phyloP scores from a whole-genome alignment of 1,284 basidiomycete genomes.

The Mycena sp. region DNA sequence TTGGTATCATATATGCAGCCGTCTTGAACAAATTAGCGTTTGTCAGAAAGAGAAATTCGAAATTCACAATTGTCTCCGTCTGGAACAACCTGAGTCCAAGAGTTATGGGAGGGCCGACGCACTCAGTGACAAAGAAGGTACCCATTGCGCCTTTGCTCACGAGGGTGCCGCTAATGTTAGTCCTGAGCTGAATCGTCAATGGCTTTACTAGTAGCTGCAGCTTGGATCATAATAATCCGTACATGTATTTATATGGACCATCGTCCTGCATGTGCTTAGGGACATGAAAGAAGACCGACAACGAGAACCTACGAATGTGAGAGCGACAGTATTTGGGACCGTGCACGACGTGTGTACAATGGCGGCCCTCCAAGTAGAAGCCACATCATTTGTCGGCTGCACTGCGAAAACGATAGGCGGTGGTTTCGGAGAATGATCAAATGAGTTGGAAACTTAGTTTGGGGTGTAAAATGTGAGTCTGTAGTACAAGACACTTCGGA shows the following conservation, averaged over 20 bases:
- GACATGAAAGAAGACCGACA: background rate
- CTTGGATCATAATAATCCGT: conserved; percentile 13
- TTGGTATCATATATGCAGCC: conserved; percentile 60
- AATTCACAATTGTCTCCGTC: conserved; percentile 50
- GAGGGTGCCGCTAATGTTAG: conserved; percentile 32
- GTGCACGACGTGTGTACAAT: conserved; percentile 28
- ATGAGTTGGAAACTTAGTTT: no score
- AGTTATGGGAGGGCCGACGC: background rate
- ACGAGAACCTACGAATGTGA: conserved; percentile 35
- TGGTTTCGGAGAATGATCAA: no score
- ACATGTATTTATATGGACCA: conserved; percentile 33
- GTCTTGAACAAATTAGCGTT: background rate
- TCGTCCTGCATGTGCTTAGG: conserved; percentile 33
- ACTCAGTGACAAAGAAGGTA: conserved; percentile 67
- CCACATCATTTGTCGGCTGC: background rate
- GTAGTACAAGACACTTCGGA: no score
- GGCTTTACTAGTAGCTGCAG: background rate
- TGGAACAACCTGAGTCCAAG: conserved; percentile 12
- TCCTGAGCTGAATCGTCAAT: background rate
- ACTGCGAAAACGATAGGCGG: no score
- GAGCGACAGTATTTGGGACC: conserved; percentile 33
- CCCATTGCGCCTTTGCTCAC: conserved; percentile 47
- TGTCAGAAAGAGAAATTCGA: background rate
- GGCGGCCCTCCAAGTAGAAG: conserved; percentile 15
- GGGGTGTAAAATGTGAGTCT: no score